phyloP scores from a whole-genome alignment of 805 yeast genomes.

The Hanseniaspora hatyaiensis region DNA sequence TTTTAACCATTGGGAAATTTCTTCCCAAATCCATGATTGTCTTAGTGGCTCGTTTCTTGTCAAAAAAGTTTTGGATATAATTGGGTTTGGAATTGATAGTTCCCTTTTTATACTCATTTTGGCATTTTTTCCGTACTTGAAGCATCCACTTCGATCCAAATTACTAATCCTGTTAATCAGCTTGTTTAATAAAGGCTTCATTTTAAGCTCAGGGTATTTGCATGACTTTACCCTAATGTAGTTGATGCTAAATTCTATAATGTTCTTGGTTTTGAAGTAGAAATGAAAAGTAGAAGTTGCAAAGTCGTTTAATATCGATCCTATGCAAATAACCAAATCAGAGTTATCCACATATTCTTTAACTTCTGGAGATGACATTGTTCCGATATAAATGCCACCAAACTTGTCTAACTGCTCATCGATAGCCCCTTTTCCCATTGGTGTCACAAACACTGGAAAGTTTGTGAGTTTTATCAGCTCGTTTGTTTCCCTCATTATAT shows the following conservation, averaged over 20 bases:
- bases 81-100: slow-evolving; percentile 20
- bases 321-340: slow-evolving; percentile 56
- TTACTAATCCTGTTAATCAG: slow-evolving; percentile 26
- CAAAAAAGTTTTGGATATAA: slow-evolving; percentile 22
- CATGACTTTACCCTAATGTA: slow-evolving; percentile 43
- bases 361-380: slow-evolving; percentile 39
- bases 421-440: slow-evolving; percentile 50
- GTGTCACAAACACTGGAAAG: slow-evolving; percentile 43
- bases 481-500: slow-evolving; percentile 32
- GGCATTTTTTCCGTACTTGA: slow-evolving; percentile 18
- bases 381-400: slow-evolving; percentile 57
- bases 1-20: slow-evolving; percentile 40
- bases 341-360: slow-evolving; percentile 37
- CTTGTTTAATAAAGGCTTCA: slow-evolving; percentile 35
- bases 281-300: slow-evolving; percentile 49
- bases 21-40: slow-evolving; percentile 42
- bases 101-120: slow-evolving; percentile 18
- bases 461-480: slow-evolving; percentile 36
- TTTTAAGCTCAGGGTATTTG: slow-evolving; percentile 41
- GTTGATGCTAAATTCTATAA: slow-evolving; percentile 46
- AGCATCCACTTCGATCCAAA: slow-evolving; percentile 30
- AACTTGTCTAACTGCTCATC: slow-evolving; percentile 50
- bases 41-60: slow-evolving; percentile 24
- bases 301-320: slow-evolving; percentile 47
- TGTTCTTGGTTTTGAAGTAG: slow-evolving; percentile 41